Base-by-base conservation (phyloP, 2,329 filamentous ascomycete genomes). In the Dissoconium aciculare region DNA sequence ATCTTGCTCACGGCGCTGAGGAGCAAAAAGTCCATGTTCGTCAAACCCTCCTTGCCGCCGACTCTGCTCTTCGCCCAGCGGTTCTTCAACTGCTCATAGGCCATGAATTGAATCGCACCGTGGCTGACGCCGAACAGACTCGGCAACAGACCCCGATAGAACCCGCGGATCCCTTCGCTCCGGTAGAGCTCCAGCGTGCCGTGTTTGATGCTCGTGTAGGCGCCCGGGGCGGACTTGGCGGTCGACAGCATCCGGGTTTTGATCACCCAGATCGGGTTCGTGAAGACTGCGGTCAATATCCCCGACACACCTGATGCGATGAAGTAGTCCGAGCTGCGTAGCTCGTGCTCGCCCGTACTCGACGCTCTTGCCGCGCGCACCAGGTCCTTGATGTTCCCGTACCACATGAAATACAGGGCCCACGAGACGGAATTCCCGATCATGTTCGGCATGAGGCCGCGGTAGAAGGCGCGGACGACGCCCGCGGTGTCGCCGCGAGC, bases 231-330 rank as follows among this genome's bases (percentile, higher is more conserved):
- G 32, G 70, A 64, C 29, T 71, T 70, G 42, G 89, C 81, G 3
- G 81, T 85, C 16, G 84, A 83, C 14, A 95, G 65, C 84, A 98
- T 95, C 40, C 89, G 78, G 5, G 87, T 95, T 63, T 95, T 95
- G 54, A 98, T 74, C 3, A 98, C 89, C 89, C 89, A 98, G 46
- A 98, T 76, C 2, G 89, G 89, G 53, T 95, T 95, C 16, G 89
- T 95, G 42, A 87, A 66, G 16, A 81, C 59, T 26, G 85, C 78
- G 2, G 84, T 92, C 24, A 81, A 56, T 11, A 78, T 63, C 16
- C 87, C 85, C 45, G 69, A 67, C 21, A 60, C 53, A 2, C 68
- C 79, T 17, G 80, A 85, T 3, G 84, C 73, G 27, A 78, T 47
- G 52, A 94, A 87, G 60, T 85, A 93, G 55, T 93, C 83, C 15